Conservation (phyloP, 192 early-diverging fungal genomes). For the Coemansia sp. region DNA sequence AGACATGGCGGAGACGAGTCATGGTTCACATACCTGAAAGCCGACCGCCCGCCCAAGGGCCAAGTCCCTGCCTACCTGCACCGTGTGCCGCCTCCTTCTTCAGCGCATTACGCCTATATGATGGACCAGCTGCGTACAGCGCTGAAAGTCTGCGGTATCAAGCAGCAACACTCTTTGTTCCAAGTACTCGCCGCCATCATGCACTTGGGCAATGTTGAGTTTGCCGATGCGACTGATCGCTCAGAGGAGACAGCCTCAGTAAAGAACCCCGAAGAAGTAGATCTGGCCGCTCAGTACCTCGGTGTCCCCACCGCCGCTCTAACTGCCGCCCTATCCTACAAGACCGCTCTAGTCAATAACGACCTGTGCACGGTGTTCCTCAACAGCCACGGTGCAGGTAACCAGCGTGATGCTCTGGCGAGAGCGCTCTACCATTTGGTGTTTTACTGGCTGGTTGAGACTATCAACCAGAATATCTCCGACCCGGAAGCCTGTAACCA, state of each 20-base stretch:
- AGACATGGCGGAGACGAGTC: conserved; percentile 60
- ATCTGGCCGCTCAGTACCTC: conserved; percentile 80
- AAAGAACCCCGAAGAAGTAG: conserved; percentile 75
- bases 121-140: conserved; percentile 69
- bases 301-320: conserved; percentile 76
- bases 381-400: conserved; percentile 68
- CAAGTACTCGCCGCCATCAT: conserved; percentile 84
- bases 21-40: conserved; percentile 31
- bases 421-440: conserved; percentile 77
- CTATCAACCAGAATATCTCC: conserved; percentile 73
- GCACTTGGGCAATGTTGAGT: conserved; percentile 85
- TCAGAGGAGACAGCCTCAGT: conserved; percentile 78
- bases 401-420: conserved; percentile 72
- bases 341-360: conserved; percentile 79
- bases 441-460: conserved; percentile 82
- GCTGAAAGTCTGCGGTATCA: conserved; percentile 66
- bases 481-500: conserved; percentile 68
- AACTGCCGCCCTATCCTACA: conserved; percentile 81
- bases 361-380: conserved; percentile 84
- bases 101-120: conserved; percentile 76
- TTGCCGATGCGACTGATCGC: conserved; percentile 69
- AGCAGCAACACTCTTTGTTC: conserved; percentile 74
- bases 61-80: conserved; percentile 4
- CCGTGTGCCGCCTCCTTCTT: conserved; percentile 34
- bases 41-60: conserved; percentile 35